Evolutionary conservation across 148 eudicot species (phyloP).

Genomic region (Rhododendron molle): DNA sequence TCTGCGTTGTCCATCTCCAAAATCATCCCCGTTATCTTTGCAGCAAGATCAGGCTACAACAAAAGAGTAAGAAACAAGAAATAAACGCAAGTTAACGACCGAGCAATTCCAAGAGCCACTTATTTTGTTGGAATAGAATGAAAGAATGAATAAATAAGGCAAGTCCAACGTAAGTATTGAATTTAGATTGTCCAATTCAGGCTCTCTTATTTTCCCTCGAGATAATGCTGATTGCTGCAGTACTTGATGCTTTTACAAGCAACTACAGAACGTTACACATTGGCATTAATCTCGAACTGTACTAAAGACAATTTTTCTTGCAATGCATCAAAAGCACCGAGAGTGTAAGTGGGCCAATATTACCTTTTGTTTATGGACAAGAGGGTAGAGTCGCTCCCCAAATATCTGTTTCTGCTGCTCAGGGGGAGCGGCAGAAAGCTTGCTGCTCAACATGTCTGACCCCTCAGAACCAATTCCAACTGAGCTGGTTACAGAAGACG

Average conservation of each 20-base stretch:
- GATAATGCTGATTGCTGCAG: conserved; percentile 5
- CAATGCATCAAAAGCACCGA: not conserved
- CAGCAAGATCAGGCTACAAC: conserved; percentile 65
- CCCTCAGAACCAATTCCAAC: conserved; percentile 28
- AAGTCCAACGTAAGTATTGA: not conserved
- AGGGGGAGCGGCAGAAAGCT: conserved; percentile 61
- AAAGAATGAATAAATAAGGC: not conserved
- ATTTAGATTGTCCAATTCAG: not conserved
- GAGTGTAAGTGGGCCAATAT: not conserved
- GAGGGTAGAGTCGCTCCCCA: conserved; percentile 68
- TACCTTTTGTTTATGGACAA: conserved; percentile 54
- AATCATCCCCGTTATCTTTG: conserved; percentile 82
- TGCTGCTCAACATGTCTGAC: conserved; percentile 49
- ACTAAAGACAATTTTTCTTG: not conserved
- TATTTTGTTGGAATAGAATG: not conserved
- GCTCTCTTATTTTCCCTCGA: not conserved
- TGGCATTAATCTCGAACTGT: not conserved
- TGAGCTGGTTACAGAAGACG: conserved; percentile 6
- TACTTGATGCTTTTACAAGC: not conserved
- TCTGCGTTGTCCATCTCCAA: conserved; percentile 83
- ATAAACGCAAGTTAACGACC: not conserved
- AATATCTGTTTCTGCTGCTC: conserved; percentile 59
- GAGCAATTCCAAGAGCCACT: not conserved
- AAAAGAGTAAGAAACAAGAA: too few species aligned
- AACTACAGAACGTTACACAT: not conserved